phyloP scores from a whole-genome alignment of 371 early-diverging fungal genomes.

The Catenaria anguillulae region DNA sequence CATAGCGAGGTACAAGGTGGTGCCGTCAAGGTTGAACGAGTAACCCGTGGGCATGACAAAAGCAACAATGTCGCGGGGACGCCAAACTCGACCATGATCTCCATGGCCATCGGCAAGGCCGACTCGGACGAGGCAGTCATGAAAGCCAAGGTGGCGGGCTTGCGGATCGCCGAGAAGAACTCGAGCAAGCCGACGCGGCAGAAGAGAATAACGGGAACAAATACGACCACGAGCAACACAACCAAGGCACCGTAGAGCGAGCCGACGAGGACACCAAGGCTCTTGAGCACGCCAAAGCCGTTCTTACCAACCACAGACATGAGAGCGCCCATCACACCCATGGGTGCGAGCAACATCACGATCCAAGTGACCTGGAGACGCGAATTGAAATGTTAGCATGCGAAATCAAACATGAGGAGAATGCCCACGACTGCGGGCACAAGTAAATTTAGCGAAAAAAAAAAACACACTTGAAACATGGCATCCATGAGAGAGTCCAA shows the following conservation, averaged over 20 bases:
- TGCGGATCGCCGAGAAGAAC: conserved; percentile 38
- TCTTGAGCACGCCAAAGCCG: conserved; percentile 43
- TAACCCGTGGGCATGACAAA: conserved; percentile 69
- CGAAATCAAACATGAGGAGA: no score
- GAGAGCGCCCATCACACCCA: conserved; percentile 51
- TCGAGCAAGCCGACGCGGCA: conserved; percentile 36
- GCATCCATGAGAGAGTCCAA: conserved; percentile 38
- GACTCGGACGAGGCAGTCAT: conserved; percentile 70
- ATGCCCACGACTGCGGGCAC: no score
- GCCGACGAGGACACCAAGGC: conserved; percentile 56
- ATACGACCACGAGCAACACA: conserved; percentile 37
- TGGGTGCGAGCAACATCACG: conserved; percentile 59
- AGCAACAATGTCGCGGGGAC: conserved; percentile 49
- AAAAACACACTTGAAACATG: conserved; percentile 47
- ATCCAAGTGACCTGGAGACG: conserved; percentile 23
- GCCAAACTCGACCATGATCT: conserved; percentile 56
- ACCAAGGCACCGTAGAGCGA: conserved; percentile 45
- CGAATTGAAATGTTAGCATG: no score
- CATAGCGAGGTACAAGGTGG: conserved; percentile 50
- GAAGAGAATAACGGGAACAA: conserved; percentile 46
- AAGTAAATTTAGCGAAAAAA: no score
- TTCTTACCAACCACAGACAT: conserved; percentile 1
- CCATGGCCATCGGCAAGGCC: conserved; percentile 58
- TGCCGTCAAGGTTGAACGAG: conserved; percentile 69
- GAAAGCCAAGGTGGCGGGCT: conserved; percentile 61